Evolutionary conservation across 208 protist genomes (phyloP).

Genomic region (Leptomonas seymouri): DNA sequence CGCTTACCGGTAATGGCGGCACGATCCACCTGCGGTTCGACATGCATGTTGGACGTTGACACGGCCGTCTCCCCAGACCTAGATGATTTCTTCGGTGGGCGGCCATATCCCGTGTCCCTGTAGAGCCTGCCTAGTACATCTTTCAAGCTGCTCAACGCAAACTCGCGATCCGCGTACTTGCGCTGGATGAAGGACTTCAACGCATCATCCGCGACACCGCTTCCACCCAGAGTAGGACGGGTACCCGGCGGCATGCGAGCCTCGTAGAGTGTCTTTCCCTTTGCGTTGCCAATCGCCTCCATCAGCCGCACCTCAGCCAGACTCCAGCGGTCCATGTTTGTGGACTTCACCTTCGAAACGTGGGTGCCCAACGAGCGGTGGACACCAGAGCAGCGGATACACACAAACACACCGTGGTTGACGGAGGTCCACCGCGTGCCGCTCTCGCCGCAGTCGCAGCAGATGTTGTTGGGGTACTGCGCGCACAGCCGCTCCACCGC

Average conservation of each 20-base stretch:
- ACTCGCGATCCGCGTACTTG: constrained; percentile 76
- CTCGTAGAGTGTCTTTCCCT: constrained; percentile 66
- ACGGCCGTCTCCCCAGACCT: not conserved
- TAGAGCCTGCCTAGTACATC: constrained; percentile 46
- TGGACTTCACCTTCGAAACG: constrained; percentile 93
- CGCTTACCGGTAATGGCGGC: constrained; percentile 50
- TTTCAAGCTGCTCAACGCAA: constrained; percentile 52
- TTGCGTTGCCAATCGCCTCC: constrained; percentile 75
- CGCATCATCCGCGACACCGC: constrained; percentile 36
- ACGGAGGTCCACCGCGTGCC: constrained; percentile 91
- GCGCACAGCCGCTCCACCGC: constrained; percentile 67
- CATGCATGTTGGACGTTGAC: not conserved
- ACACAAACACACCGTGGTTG: constrained; percentile 92
- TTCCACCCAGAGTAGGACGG: not conserved
- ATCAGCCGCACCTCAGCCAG: constrained; percentile 66
- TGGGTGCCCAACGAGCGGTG: constrained; percentile 94
- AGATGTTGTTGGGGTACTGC: constrained; percentile 72
- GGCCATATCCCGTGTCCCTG: constrained; percentile 75
- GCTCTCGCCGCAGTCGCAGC: constrained; percentile 79
- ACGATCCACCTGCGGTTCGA: constrained; percentile 7
- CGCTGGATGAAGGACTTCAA: constrained; percentile 59
- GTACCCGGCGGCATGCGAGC: constrained; percentile 34
- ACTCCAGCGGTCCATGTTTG: constrained; percentile 92
- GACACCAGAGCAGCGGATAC: constrained; percentile 93
- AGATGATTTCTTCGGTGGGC: constrained; percentile 2